Base-by-base conservation (phyloP, 176 grass and related monocot genomes). In the Panicum miliaceum region DNA sequence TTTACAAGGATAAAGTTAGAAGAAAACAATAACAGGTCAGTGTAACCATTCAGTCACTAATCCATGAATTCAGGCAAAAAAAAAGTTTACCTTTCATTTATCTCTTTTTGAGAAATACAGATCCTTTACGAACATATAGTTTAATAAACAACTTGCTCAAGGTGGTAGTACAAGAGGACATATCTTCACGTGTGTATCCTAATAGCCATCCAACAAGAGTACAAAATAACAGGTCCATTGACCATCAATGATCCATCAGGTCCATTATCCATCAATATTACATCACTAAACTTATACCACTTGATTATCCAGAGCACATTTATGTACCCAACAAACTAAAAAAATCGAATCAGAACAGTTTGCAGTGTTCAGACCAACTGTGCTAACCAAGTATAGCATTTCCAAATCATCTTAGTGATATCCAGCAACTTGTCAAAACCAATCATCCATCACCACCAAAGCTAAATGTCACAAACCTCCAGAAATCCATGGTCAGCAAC, bases 401-500 rank as follows among this genome's bases (percentile, higher is more conserved):
- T 34, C 12, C 12, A 11, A 68, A 61, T 35, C 16, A 62, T 38
- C 75, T 41, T 75, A 79, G 0, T 14, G 59, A 2, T 68, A 60
- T 10, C 3, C 14, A 75, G 54, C 15, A 62, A 74, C 51, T 68
- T 29, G 59, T 67, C 47, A 74, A 84, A 20, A 37, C n/a, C 3
- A 43, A 47, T 15, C 25, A 74, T 66, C 20, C 14, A 47, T 48
- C 22, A 79, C 0, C 63, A 76, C 6, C 73, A 61, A 79, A 79
- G 46, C 25, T 48, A 64, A 79, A 64, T 74, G 74, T 73, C 51
- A 73, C 62, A 73, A 80, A 42, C 25, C 42, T 16, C 58, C 13
- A 37, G 60, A 40, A 41, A 64, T 27, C 54, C 13, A 52, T 73
- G 35, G 40, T 57, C 12, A 78, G 16, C 19, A n/a, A 41, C 9